These are phyloP conservation scores for Rhodotorula toruloides DNA, from an alignment of 768 basidiomycete species.

Conservation along the genomic window DNA sequence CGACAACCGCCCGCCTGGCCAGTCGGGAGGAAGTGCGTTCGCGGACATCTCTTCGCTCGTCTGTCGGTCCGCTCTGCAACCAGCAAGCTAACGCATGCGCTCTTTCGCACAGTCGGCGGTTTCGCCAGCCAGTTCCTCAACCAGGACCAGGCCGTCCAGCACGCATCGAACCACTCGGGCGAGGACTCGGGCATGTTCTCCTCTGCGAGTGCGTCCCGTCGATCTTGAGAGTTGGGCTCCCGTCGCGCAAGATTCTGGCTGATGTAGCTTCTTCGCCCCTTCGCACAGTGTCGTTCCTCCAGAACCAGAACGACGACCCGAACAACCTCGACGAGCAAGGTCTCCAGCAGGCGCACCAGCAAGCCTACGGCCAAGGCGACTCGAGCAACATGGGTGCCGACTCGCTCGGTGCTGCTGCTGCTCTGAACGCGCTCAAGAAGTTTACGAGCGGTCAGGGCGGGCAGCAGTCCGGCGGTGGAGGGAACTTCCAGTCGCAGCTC, in stretches of 20 bases:
- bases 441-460: neutral
- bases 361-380: slow-evolving; percentile 19
- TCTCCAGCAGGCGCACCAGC: slow-evolving; percentile 25
- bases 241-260: neutral
- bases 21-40: too few relatives aligned
- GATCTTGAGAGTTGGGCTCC: too few relatives aligned
- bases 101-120: neutral
- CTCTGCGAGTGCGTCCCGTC: slow-evolving; percentile 4
- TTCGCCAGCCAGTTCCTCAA: slow-evolving; percentile 7
- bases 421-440: slow-evolving; percentile 32
- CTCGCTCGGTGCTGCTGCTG: slow-evolving; percentile 21
- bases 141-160: slow-evolving; percentile 12
- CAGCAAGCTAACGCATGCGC: neutral
- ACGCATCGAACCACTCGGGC: slow-evolving; percentile 10
- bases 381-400: slow-evolving; percentile 2
- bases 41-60: neutral
- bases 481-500: slow-evolving; percentile 22
- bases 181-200: slow-evolving; percentile 22
- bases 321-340: slow-evolving; percentile 32
- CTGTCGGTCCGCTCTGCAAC: too few relatives aligned
- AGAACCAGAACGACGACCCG: slow-evolving; percentile 2
- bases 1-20: slow-evolving; percentile 7
- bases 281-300: slow-evolving; percentile 20
- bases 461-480: neutral
- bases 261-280: neutral